Evolutionary conservation across 106 monocot species (phyloP).

Genomic region (Dendrobium officinale): DNA sequence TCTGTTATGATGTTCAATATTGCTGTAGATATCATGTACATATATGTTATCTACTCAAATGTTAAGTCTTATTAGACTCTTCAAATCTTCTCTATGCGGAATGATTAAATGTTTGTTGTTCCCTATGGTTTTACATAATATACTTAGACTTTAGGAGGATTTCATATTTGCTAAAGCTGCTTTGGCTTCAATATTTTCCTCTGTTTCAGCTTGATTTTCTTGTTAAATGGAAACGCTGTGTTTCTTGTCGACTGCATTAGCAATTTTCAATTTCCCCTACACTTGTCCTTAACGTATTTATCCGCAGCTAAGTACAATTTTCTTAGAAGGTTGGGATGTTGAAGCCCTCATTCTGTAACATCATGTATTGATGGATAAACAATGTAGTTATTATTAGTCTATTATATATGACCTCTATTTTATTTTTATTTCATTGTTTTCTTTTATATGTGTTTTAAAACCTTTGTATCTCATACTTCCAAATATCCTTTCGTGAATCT

Average conservation of each 20-base stretch:
- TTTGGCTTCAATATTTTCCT: background rate
- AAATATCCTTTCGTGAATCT: no score
- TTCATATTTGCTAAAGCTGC: background rate
- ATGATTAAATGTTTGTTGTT: background rate
- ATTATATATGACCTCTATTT: no score
- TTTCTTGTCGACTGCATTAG: background rate
- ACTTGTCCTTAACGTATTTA: background rate
- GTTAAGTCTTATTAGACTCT: background rate
- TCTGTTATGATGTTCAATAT: background rate
- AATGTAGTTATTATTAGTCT: background rate
- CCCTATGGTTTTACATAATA: background rate
- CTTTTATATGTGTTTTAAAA: no score
- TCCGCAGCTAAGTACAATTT: background rate
- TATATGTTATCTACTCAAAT: slow-evolving; percentile 1
- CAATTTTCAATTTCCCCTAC: background rate
- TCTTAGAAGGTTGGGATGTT: background rate
- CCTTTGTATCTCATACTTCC: no score
- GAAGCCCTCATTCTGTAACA: background rate
- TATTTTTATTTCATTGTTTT: no score
- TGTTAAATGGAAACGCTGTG: background rate
- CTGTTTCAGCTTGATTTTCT: background rate
- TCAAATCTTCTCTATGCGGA: background rate
- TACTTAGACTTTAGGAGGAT: background rate
- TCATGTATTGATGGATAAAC: background rate
- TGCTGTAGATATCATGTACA: slow-evolving; percentile 10